Evolutionary conservation across 345 rosid genomes (phyloP).

Genomic region (Eucalyptus cladocalyx): DNA sequence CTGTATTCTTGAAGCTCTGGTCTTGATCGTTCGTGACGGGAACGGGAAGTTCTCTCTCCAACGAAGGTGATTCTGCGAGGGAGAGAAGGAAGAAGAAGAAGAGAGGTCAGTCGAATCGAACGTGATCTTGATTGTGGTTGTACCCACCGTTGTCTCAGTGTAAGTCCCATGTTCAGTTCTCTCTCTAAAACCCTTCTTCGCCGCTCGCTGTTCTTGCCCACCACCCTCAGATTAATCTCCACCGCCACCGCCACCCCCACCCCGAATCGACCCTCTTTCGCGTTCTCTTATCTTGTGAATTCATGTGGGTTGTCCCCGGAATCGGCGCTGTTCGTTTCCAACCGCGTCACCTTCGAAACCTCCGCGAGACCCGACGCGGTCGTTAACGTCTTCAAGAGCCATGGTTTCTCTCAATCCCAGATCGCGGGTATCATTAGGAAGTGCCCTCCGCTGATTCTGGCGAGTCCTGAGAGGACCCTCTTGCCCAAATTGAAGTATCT

Average conservation of each 20-base stretch:
- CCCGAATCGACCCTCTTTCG: neutral
- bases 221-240: neutral
- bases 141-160: neutral
- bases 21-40: neutral
- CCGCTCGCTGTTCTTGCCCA: neutral
- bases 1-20: neutral
- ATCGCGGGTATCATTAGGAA: neutral
- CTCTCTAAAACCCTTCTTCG: neutral
- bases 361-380: neutral
- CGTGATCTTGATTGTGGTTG: neutral
- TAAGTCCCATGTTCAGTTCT: neutral
- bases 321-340: neutral
- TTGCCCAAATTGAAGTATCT: conserved; percentile 25
- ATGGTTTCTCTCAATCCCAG: conserved; percentile 9
- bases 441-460: neutral
- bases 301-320: neutral
- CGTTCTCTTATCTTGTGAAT: neutral
- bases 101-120: neutral
- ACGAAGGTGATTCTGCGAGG: neutral
- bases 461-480: conserved; percentile 5
- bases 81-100: neutral
- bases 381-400: neutral
- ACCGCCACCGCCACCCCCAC: neutral
- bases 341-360: neutral
- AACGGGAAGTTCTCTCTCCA: neutral